Conservation (phyloP, 208 protist species). For the Acanthamoeba lenticulata region DNA sequence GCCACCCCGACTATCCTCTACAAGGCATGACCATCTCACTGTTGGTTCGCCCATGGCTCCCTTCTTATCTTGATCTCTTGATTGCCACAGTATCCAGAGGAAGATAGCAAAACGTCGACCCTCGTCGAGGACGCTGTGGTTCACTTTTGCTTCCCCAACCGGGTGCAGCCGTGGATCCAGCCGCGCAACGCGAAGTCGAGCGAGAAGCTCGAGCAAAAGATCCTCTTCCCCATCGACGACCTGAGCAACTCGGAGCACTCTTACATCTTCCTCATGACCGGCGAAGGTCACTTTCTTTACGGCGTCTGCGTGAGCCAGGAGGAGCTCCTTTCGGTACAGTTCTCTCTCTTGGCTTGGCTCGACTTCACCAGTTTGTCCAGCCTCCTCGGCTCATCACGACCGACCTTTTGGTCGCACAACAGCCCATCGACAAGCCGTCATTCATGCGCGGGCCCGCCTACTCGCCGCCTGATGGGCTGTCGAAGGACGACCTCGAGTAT, state of each 20-base stretch:
- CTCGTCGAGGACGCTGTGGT: not conserved
- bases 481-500: not conserved
- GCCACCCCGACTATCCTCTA: not conserved
- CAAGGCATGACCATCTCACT: not conserved
- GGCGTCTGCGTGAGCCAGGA: not conserved
- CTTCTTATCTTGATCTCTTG: not conserved
- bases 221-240: not conserved
- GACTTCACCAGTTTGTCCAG: not conserved
- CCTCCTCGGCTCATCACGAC: not conserved
- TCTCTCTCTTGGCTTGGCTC: not conserved
- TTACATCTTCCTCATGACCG: not conserved
- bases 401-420: not conserved
- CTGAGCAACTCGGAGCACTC: not conserved
- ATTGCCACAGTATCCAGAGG: not conserved
- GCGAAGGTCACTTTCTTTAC: not conserved
- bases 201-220: not conserved
- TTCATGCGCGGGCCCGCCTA: not conserved
- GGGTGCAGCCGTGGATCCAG: not conserved
- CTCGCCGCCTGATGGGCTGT: not conserved
- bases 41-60: not conserved
- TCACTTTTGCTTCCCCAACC: not conserved
- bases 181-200: not conserved
- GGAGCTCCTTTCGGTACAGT: not conserved
- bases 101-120: not conserved
- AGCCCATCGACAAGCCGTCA: conserved; percentile 13